Base-by-base conservation (phyloP, 345 rosid species). In the Salix koriyanagi region DNA sequence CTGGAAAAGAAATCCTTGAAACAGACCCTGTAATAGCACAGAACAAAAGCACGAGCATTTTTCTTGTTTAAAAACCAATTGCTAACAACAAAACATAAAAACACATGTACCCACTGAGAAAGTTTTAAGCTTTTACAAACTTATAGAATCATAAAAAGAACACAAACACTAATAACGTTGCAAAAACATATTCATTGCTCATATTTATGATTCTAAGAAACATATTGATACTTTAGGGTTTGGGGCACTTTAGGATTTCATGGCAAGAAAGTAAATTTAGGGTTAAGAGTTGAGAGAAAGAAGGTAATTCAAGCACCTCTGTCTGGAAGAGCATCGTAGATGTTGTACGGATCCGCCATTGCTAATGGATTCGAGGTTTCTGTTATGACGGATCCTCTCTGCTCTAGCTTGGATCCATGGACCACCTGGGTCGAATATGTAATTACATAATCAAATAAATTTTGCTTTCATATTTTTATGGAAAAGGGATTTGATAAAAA, bases 281-380 rank as follows among this genome's bases (percentile, higher is more conserved):
- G 16, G 16, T 13, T 44, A 44, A 11, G 21, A 36, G 39, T 18
- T 11, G 39, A 26, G 66, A 50, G 58, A 44, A 28, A 50, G 58
- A 34, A 28, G 0, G 28, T 23, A 16, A 41, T 64, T 32, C 14
- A 16, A 76, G 58, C 70, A 83, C 87, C 86, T 71, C 77, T 79
- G 62, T 72, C 85, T 16, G 83, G 34, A 6, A 85, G 9, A 26
- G 81, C 76, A 64, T 72, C 61, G 77, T 84, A 87, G 25, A 77
- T 54, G 44, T 80, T 66, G 79, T 83, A 86, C n/a, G 88, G 79
- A 76, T 83, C 89, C 54, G 67, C 75, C 84, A 73, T 83, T 75
- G 1, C 42, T 2, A 44, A 44, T 44, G 16, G 16, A 44, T 44
- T 44, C 50, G 50, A 44, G 5, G 36, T 18, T 26, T 61, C 50